Conservation (phyloP, 2,329 filamentous ascomycete genomes). For the Fusarium ramigenum region DNA sequence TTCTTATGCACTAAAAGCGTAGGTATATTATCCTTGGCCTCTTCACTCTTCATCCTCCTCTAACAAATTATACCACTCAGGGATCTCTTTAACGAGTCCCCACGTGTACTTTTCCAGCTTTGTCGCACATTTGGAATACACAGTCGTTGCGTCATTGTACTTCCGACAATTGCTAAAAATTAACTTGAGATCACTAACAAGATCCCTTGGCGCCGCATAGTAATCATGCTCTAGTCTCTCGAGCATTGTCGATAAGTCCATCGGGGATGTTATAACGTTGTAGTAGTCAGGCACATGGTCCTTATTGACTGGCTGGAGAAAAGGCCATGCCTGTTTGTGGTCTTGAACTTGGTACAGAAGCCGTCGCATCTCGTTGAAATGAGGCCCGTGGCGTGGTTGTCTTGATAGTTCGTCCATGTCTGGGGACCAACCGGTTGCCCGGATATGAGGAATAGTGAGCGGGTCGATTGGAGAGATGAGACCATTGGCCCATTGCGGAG, state of each 20-base stretch:
- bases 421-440: conserved; percentile 90
- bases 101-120: conserved; percentile 96
- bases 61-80: conserved; percentile 74
- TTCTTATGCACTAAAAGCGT: too few relatives aligned
- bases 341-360: conserved; percentile 96
- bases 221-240: conserved; percentile 92
- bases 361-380: conserved; percentile 93
- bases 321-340: conserved; percentile 92
- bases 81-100: conserved; percentile 88
- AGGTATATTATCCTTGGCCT: neutral
- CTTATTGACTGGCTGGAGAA: conserved; percentile 89
- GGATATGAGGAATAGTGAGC: conserved; percentile 87
- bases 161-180: conserved; percentile 94
- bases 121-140: conserved; percentile 93
- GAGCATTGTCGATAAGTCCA: conserved; percentile 98
- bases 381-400: conserved; percentile 92
- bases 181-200: conserved; percentile 85
- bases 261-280: conserved; percentile 95
- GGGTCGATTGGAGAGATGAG: conserved; percentile 78
- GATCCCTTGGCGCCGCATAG: conserved; percentile 91
- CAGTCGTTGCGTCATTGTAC: conserved; percentile 95
- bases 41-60: neutral
- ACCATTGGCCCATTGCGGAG: conserved; percentile 84
- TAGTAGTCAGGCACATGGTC: conserved; percentile 98
- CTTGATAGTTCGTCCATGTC: conserved; percentile 98